Percentiles rank a stretch among this genome's conserved stretches.
Conservation (phyloP, 371 early-diverging fungal genomes). For the Mortierella polycephala region DNA sequence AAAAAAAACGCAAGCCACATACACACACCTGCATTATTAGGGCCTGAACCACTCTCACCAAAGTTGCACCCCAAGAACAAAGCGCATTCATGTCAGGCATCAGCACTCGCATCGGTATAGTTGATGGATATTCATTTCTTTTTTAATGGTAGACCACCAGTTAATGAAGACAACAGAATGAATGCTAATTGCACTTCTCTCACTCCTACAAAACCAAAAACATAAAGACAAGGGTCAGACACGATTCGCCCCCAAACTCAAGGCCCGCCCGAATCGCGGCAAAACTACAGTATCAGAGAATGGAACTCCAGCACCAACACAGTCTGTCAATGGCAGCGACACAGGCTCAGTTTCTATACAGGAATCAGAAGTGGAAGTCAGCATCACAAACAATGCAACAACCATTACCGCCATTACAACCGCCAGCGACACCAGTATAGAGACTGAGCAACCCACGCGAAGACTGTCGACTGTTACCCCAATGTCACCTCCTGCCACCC, state of each 20-base stretch:
- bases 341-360: slow-evolving; percentile 17
- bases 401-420: neutral
- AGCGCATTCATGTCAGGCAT: slow-evolving; percentile 38
- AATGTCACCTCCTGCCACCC: slow-evolving; percentile 3
- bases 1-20: neutral
- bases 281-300: slow-evolving; percentile 31
- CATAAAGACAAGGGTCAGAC: slow-evolving; percentile 48
- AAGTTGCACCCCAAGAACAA: neutral
- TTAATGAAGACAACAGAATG: neutral
- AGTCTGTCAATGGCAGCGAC: slow-evolving; percentile 22
- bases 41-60: neutral
- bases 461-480: slow-evolving; percentile 17
- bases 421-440: neutral
- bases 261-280: slow-evolving; percentile 45
- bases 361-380: slow-evolving; percentile 16
- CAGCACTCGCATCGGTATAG: slow-evolving; percentile 48
- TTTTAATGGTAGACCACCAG: neutral
- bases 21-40: neutral
- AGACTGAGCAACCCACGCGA: slow-evolving; percentile 4
- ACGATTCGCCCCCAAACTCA: slow-evolving; percentile 50
- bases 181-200: neutral
- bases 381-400: neutral
- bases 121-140: neutral
- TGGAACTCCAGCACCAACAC: slow-evolving; percentile 35
- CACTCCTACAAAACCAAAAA: neutral